A percentile compares a stretch with the other conserved stretches of the same genome.
Conservation (phyloP, 2,329 filamentous ascomycete species). For the Cryoendolithus antarcticus region DNA sequence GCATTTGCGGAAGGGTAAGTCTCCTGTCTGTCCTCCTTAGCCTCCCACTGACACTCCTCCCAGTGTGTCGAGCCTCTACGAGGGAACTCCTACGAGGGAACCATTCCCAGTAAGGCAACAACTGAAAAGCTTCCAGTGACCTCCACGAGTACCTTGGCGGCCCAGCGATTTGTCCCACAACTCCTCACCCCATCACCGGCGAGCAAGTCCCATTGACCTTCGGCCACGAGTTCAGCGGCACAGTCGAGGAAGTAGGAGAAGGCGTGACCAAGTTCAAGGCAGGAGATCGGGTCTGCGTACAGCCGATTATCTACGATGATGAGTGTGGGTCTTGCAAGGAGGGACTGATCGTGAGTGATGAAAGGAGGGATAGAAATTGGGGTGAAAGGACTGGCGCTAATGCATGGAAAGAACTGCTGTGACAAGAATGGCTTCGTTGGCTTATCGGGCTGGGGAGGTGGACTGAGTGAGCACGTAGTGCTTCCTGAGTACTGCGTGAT, state of each 20-base stretch:
- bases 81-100: no score
- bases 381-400: slow-evolving; percentile 41
- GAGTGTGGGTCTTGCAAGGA: slow-evolving; percentile 40
- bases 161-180: slow-evolving; percentile 32
- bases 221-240: slow-evolving; percentile 42
- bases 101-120: no score
- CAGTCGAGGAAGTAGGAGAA: slow-evolving; percentile 40
- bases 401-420: neutral
- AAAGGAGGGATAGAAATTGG: slow-evolving; percentile 27
- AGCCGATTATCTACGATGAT: slow-evolving; percentile 44
- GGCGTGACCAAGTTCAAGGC: slow-evolving; percentile 36
- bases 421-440: neutral
- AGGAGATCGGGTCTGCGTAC: slow-evolving; percentile 37
- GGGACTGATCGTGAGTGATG: slow-evolving; percentile 26
- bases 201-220: slow-evolving; percentile 41
- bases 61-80: neutral
- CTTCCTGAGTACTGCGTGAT: slow-evolving; percentile 36
- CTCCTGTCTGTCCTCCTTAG: neutral
- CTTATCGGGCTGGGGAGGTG: slow-evolving; percentile 34
- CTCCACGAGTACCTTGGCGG: slow-evolving; percentile 25
- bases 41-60: neutral
- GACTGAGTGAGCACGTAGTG: slow-evolving; percentile 39
- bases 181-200: slow-evolving; percentile 42
- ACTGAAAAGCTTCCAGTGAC: slow-evolving; percentile 10
- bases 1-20: slow-evolving; percentile 17